Base-by-base conservation (phyloP, 768 basidiomycete genomes). In the Kwoniella botswanensis region DNA sequence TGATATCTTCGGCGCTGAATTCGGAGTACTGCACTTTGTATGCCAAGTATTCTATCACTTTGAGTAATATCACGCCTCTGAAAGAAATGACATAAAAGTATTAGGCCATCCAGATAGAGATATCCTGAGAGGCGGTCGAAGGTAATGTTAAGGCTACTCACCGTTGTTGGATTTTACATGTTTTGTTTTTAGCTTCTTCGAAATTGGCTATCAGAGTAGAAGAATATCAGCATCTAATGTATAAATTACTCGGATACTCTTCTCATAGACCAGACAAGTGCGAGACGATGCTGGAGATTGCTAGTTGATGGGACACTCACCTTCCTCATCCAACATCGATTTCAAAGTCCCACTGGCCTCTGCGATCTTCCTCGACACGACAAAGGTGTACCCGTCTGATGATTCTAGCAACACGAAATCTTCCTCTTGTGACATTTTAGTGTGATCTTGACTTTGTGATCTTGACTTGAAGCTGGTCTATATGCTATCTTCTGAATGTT, bases 1-100 rank as follows among this genome's bases (percentile, higher is more conserved):
- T 85, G 60, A 93, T 92, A 76, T 94, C 93, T 73, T 90, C 92
- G 7, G 88, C 85, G 0, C 87, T 88, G 1, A 85, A 86, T n/a
- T 87, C 87, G 71, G 90, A 89, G 79, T 93, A 93, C 71, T 93
- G 87, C 0, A 89, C 86, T 84, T 92, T 94, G 86, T 91, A 94
- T 42, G 88, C 86, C 85, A 96, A 92, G 80, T 93, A 97, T 83
- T 98, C 94, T 53, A 93, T 87, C 63, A 96, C 86, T 79, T 93
- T 94, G 84, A 94, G 92, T 1, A 93, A 88, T 44, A 96, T 90
- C 26, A 91, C 87, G 1, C 85, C 87, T 35, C 87, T 87, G 75
- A 22, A n/a, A 29, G 50, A 13, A 21, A 35, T 6, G 56, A 10
- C 13, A 26, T 35, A 0, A 35, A 7, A 35, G 0, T 35, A 1